These are phyloP conservation scores for Coniochaeta pulveracea DNA, from an alignment of 2,329 filamentous ascomycete species.

Conservation along the genomic window DNA sequence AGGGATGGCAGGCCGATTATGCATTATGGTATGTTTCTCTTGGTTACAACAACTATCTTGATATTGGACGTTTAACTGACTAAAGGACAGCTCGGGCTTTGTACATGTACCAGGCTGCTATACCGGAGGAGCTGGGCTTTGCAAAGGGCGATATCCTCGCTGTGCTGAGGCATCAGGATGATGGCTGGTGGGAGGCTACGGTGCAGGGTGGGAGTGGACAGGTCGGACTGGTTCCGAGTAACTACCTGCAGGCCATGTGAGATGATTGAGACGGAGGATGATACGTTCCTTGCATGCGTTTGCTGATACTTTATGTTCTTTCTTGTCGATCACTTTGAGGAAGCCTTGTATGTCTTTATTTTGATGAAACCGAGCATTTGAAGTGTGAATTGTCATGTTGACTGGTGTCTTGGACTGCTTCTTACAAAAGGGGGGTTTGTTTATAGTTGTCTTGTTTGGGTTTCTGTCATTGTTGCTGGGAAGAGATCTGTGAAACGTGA, in stretches of 20 bases:
- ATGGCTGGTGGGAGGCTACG: conserved; percentile 99
- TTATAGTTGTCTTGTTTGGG: too few relatives aligned
- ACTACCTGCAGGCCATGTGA: conserved; percentile 49
- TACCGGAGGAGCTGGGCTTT: conserved; percentile 90
- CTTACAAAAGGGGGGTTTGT: too few relatives aligned
- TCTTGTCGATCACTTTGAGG: too few relatives aligned
- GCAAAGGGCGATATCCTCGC: conserved; percentile 85
- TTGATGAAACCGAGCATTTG: too few relatives aligned
- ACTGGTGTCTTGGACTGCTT: too few relatives aligned
- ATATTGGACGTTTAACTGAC: not conserved
- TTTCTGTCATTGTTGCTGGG: too few relatives aligned
- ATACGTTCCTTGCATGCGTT: not conserved
- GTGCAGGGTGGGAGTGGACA: conserved; percentile 57
- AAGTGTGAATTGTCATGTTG: too few relatives aligned
- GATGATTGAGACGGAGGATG: conserved; percentile 6
- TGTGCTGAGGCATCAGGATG: conserved; percentile 83
- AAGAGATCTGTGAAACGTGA: too few relatives aligned
- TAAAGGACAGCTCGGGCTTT: conserved; percentile 64
- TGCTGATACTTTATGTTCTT: too few relatives aligned
- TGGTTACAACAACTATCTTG: too few relatives aligned
- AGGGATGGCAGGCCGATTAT: conserved; percentile 78
- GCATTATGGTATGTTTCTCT: conserved; percentile 71
- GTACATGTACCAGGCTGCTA: conserved; percentile 90
- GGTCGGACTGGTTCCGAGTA: conserved; percentile 54
- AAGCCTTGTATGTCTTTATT: too few relatives aligned